These are phyloP conservation scores for Backusella parvicylindrica DNA, from an alignment of 192 early-diverging fungal genomes.

Conservation along the genomic window DNA sequence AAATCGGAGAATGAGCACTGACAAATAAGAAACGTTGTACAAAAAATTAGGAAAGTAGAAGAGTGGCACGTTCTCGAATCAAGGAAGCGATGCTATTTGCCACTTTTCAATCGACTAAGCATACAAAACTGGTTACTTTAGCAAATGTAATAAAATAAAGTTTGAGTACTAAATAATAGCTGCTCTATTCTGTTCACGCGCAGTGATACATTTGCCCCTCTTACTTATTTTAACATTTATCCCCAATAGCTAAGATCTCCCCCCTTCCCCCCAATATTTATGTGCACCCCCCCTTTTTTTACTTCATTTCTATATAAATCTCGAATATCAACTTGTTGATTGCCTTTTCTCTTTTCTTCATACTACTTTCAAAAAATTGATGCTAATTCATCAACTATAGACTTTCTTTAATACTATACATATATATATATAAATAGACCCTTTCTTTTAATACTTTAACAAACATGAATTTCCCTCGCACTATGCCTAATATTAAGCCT, in stretches of 20 bases:
- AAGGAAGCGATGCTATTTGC: neutral
- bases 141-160: conserved; percentile 9
- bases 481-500: conserved; percentile 16
- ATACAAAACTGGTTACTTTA: conserved; percentile 1
- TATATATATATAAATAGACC: neutral
- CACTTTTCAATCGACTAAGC: conserved; percentile 6
- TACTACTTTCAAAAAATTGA: neutral
- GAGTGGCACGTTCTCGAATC: conserved; percentile 12
- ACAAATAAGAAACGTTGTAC: conserved; percentile 9
- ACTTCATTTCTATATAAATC: conserved; percentile 1
- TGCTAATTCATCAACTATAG: neutral
- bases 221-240: neutral
- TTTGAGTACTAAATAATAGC: conserved; percentile 7
- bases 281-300: neutral
- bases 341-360: neutral
- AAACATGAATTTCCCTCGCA: conserved; percentile 13
- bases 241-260: conserved; percentile 5
- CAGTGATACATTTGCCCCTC: conserved; percentile 12
- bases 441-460: neutral
- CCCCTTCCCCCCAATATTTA: conserved; percentile 5
- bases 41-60: neutral
- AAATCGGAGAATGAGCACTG: conserved; percentile 18
- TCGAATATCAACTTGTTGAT: neutral
- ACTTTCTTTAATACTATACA: neutral
- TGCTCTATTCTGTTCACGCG: conserved; percentile 8